Evolutionary conservation across 2,329 filamentous ascomycete genomes (phyloP), one percentile per base, ranked within the genome.

Genomic region (Fusarium aywerte): DNA sequence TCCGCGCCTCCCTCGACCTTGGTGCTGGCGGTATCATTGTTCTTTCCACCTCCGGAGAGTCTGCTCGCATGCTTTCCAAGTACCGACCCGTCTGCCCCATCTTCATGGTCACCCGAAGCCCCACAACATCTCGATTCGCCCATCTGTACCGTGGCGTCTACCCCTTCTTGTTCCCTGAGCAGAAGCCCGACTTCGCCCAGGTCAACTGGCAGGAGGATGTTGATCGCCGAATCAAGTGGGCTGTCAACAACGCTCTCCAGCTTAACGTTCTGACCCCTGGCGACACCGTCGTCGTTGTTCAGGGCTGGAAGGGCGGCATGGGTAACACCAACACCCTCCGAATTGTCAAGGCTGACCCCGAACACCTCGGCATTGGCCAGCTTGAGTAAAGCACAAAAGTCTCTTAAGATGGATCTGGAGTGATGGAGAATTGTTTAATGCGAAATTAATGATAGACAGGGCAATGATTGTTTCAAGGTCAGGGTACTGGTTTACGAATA

Each of bases 171-270:
- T 98, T 97, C 87, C 88, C 90, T 53, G 92, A 97, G 84, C 82
- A 84, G 75, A 98, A 98, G 89, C 96, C 96, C 74, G 93, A 99
- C 84, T 99, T 98, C 82, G 87, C 86, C 79, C 88, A 91, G 81
- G 88, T 91, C 76, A 94, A 96, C 83, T 99, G 96, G 96, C 96
- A 99, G 84, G 93, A 98, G 85, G 95, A 99, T 81, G 96, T 99
- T 74, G 96, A 99, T 83, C 89, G 90, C 79, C 93, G 96, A 78
- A 92, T 99, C 81, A 97, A 95, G 87, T 99, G 95, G 94, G 96
- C 92, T 79, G 92, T 99, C 79, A 84, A 87, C 78, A 89, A 93
- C 78, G 96, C 93, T 73, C 88, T 97, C 76, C 89, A 91, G 81
- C 91, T 99, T 67, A 89, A 89, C 73, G 87, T 94, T 47, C 83